These are phyloP conservation scores for Entelexis sorbosivorans DNA, from an alignment of 1,139 yeast species.

Conservation along the genomic window DNA sequence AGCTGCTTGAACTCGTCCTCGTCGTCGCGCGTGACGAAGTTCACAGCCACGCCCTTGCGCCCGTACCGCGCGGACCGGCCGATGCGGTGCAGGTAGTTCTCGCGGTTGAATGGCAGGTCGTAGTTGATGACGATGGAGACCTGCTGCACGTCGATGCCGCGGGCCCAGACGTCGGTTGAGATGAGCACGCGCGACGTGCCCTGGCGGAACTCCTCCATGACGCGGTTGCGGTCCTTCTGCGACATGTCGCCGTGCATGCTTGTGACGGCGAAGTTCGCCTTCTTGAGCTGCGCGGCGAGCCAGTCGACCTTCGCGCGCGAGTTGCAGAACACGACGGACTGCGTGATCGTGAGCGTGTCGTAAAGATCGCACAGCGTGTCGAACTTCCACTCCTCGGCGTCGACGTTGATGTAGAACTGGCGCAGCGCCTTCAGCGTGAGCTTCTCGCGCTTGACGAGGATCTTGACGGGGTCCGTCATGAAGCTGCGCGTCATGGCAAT, in stretches of 20 bases:
- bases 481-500: slow-evolving; percentile 76
- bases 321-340: slow-evolving; percentile 92
- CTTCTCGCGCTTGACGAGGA: slow-evolving; percentile 82
- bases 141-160: slow-evolving; percentile 96
- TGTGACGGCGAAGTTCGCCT: slow-evolving; percentile 76
- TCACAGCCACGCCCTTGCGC: slow-evolving; percentile 88
- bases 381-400: slow-evolving; percentile 89
- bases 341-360: slow-evolving; percentile 89
- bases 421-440: slow-evolving; percentile 80
- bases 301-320: slow-evolving; percentile 88
- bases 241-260: slow-evolving; percentile 98
- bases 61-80: slow-evolving; percentile 96
- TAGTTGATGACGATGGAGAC: slow-evolving; percentile 90
- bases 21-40: slow-evolving; percentile 70
- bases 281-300: slow-evolving; percentile 66
- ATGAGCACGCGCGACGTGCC: slow-evolving; percentile 63
- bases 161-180: slow-evolving; percentile 95
- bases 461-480: slow-evolving; percentile 82
- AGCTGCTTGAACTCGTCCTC: slow-evolving; percentile 48
- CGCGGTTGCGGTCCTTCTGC: slow-evolving; percentile 78
- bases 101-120: slow-evolving; percentile 76
- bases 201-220: slow-evolving; percentile 65
- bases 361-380: slow-evolving; percentile 88
- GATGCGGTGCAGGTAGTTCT: slow-evolving; percentile 84
- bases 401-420: slow-evolving; percentile 78